phyloP scores from a whole-genome alignment of 1,284 basidiomycete genomes.

The Peniophora sp. region DNA sequence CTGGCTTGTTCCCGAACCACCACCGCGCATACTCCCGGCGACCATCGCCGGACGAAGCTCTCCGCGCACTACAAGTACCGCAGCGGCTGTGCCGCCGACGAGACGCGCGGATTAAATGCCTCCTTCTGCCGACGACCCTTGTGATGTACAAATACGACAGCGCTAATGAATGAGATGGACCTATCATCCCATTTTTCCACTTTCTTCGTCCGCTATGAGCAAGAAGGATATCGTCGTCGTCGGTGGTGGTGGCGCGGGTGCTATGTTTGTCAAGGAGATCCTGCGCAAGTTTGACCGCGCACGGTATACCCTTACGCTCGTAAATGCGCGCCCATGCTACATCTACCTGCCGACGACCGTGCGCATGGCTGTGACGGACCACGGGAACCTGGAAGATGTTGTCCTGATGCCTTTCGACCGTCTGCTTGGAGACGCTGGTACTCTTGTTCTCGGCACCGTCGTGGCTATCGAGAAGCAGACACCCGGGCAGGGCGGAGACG shows the following conservation, averaged over 20 bases:
- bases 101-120: no score
- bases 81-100: no score
- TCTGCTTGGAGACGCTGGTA: constrained; percentile 33
- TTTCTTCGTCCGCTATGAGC: not conserved
- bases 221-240: constrained; percentile 27
- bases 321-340: constrained; percentile 23
- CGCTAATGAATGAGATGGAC: not conserved
- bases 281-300: constrained; percentile 21
- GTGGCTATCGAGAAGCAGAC: constrained; percentile 31
- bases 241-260: constrained; percentile 25
- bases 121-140: no score
- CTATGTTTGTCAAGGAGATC: constrained; percentile 17
- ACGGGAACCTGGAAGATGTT: constrained; percentile 22
- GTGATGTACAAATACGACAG: no score
- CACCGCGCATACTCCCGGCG: no score
- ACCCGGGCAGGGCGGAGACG: constrained; percentile 28
- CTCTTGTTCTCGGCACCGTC: constrained; percentile 35
- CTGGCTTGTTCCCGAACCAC: no score
- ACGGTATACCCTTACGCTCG: constrained; percentile 23
- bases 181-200: constrained; percentile 11
- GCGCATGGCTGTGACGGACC: constrained; percentile 22
- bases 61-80: no score
- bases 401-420: constrained; percentile 31
- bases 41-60: no score
- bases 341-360: constrained; percentile 22